These are phyloP conservation scores for Penicillium aurantiogriseum DNA, from an alignment of 2,329 filamentous ascomycete genomes.

Conservation along the genomic window DNA sequence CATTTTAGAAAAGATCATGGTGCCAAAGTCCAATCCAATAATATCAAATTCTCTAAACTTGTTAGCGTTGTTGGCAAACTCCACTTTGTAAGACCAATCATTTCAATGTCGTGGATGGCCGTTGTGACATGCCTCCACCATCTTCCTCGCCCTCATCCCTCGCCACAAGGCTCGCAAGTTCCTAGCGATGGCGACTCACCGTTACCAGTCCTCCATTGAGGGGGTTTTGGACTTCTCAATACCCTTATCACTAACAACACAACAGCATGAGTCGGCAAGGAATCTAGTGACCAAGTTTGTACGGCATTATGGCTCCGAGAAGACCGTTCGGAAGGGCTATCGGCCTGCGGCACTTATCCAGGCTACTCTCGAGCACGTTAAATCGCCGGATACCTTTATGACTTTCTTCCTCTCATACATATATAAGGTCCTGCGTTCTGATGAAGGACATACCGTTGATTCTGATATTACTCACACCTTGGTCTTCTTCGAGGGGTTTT, in stretches of 20 bases:
- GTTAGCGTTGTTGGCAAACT: too few species aligned
- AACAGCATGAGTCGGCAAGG: conserved; percentile 2
- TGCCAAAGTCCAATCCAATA: background rate
- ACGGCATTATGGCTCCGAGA: background rate
- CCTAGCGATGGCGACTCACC: background rate
- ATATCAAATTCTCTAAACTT: too few species aligned
- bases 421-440: background rate
- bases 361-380: background rate
- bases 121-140: too few species aligned
- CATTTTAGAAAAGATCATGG: too few species aligned
- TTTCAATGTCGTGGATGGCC: too few species aligned
- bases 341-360: background rate
- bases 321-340: background rate
- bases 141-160: too few species aligned
- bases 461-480: background rate
- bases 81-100: too few species aligned
- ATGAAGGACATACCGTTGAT: background rate
- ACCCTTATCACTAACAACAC: background rate
- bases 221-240: background rate
- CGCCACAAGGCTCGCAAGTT: too few species aligned
- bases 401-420: background rate
- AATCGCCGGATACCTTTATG: background rate
- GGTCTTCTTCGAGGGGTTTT: background rate
- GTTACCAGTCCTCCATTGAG: background rate
- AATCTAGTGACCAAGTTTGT: background rate